These are phyloP conservation scores for Pichiaceae sp. DNA, from an alignment of 1,139 yeast genomes.

Conservation along the genomic window DNA sequence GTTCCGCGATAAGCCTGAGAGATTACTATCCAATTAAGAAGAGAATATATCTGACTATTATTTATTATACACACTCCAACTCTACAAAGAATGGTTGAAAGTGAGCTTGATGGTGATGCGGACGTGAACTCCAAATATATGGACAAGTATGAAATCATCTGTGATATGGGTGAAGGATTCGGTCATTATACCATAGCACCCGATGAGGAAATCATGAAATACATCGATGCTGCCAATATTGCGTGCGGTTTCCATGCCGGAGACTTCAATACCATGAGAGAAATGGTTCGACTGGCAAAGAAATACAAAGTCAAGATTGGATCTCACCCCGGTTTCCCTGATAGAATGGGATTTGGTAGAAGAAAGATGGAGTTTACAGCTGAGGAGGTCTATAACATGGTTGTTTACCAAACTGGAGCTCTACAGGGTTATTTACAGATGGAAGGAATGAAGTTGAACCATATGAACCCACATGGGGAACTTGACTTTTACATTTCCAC, in stretches of 20 bases:
- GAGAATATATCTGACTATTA: too few species aligned
- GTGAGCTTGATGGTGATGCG: conserved; percentile 12
- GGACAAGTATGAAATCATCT: conserved; percentile 24
- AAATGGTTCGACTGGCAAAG: conserved; percentile 28
- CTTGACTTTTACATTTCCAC: conserved; percentile 29
- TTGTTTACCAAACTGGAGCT: conserved; percentile 32
- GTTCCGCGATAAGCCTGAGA: too few species aligned
- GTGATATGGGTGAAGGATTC: conserved; percentile 34
- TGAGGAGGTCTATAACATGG: conserved; percentile 28
- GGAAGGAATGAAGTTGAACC: conserved; percentile 27
- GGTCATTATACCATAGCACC: conserved; percentile 33
- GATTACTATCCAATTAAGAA: too few species aligned
- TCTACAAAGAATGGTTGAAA: neutral
- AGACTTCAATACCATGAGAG: conserved; percentile 27
- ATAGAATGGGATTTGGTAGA: conserved; percentile 30
- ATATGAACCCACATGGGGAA: conserved; percentile 33
- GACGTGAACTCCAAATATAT: conserved; percentile 13
- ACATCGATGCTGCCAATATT: conserved; percentile 30
- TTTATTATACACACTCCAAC: neutral
- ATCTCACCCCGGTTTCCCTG: conserved; percentile 33
- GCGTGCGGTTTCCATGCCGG: conserved; percentile 36
- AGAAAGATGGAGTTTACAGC: conserved; percentile 27
- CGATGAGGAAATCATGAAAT: conserved; percentile 32
- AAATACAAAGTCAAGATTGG: conserved; percentile 27
- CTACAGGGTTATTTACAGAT: conserved; percentile 29